Evolutionary conservation across 345 rosid genomes (phyloP).

Genomic region (Carallia brachiata): DNA sequence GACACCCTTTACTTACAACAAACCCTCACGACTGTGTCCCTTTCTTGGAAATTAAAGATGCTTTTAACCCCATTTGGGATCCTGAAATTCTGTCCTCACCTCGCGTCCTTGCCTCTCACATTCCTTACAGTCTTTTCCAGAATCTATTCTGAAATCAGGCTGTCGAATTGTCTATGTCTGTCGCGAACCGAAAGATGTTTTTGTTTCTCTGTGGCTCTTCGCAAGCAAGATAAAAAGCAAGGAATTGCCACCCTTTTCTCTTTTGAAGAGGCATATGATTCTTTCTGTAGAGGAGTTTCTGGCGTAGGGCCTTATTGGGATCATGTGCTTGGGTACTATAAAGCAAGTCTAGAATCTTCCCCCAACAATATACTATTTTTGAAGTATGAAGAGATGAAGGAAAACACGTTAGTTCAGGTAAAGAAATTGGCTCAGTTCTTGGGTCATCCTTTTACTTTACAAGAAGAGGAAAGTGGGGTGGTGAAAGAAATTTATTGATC

Average conservation of each 20-base stretch:
- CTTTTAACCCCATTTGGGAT: neutral
- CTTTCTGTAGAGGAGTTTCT: neutral
- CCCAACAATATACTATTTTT: too few relatives aligned
- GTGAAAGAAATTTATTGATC: too few relatives aligned
- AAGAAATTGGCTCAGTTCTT: too few relatives aligned
- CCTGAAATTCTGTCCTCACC: neutral
- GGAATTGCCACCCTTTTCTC: neutral
- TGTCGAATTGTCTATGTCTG: neutral
- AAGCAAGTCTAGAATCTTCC: neutral
- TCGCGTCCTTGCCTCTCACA: neutral
- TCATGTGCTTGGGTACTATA: neutral
- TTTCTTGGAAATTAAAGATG: neutral
- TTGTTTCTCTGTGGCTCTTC: conserved; percentile 10
- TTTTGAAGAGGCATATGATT: neutral
- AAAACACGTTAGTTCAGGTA: too few relatives aligned
- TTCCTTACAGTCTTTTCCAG: neutral
- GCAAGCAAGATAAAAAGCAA: neutral
- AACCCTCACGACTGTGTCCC: neutral
- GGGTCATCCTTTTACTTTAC: too few relatives aligned
- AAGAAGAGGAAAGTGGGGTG: too few relatives aligned
- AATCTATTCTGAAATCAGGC: neutral
- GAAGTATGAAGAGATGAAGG: too few relatives aligned
- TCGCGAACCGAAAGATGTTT: conserved; percentile 4
- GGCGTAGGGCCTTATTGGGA: neutral
- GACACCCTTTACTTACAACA: neutral